A percentile compares a stretch with the other conserved stretches of the same genome.
phyloP scores from a whole-genome alignment of 371 early-diverging fungal genomes.

The Entomophthora muscae region DNA sequence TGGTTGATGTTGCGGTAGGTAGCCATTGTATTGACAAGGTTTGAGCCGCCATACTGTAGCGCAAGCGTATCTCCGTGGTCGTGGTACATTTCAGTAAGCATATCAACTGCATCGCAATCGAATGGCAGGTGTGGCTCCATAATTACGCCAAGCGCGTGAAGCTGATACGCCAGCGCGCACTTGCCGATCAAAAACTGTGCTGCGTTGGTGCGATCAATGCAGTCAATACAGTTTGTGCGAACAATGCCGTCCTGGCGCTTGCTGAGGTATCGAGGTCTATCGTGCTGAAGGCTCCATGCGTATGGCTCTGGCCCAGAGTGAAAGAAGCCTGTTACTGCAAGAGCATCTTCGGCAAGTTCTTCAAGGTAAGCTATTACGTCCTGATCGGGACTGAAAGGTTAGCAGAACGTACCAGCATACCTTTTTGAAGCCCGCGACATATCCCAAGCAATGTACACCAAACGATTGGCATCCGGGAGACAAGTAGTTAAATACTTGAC shows the following conservation, averaged over 20 bases:
- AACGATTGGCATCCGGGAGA: constrained; percentile 59
- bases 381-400: constrained; percentile 38
- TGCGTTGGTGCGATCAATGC: constrained; percentile 98
- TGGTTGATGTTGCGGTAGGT: constrained; percentile 86
- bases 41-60: constrained; percentile 97
- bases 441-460: constrained; percentile 80
- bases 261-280: constrained; percentile 10
- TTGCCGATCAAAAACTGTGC: constrained; percentile 95
- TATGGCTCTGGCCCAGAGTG: constrained; percentile 68
- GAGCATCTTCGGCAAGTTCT: constrained; percentile 67
- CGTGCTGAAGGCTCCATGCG: constrained; percentile 9
- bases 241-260: constrained; percentile 72
- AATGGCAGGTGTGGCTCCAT: constrained; percentile 61
- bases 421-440: constrained; percentile 92
- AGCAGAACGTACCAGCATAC: constrained; percentile 15
- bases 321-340: constrained; percentile 77
- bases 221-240: constrained; percentile 98
- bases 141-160: constrained; percentile 77
- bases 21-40: constrained; percentile 93
- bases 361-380: constrained; percentile 82
- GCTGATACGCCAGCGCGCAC: constrained; percentile 78
- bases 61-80: constrained; percentile 98
- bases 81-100: constrained; percentile 94
- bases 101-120: constrained; percentile 80
- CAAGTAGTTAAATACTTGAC: constrained; percentile 78